Evolutionary conservation across 768 basidiomycete species (phyloP).

Genomic region (Leccinum uliginosum): DNA sequence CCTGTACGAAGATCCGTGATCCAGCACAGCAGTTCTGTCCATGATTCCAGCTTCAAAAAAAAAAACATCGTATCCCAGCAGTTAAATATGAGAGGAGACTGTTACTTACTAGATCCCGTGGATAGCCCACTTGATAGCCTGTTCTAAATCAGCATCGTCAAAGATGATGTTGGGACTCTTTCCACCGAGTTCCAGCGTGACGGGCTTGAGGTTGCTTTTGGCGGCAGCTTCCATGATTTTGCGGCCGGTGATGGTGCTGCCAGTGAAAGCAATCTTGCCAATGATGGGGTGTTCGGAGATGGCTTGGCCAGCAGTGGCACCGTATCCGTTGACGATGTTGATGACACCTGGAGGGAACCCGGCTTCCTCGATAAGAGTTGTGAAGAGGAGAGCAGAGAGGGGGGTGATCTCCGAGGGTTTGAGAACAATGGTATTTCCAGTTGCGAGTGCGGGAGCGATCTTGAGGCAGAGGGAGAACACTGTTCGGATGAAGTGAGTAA

Average conservation of each 20-base stretch:
- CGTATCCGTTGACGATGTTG: slow-evolving; percentile 7
- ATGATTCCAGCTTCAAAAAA: slow-evolving; percentile 1
- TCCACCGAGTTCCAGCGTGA: slow-evolving; percentile 11
- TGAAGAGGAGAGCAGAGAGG: slow-evolving; percentile 6
- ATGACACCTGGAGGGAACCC: slow-evolving; percentile 9
- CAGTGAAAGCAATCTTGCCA: slow-evolving; percentile 8
- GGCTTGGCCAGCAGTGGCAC: slow-evolving; percentile 7
- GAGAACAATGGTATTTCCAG: slow-evolving; percentile 7
- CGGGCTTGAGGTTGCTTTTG: slow-evolving; percentile 10
- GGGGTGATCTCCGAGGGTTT: slow-evolving; percentile 12
- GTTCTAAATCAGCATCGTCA: slow-evolving; percentile 10
- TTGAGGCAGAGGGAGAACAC: slow-evolving; percentile 9
- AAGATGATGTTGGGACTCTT: slow-evolving; percentile 12
- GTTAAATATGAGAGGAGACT: background rate
- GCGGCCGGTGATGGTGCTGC: slow-evolving; percentile 9
- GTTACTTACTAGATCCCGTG: slow-evolving; percentile 8
- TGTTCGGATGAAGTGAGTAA: background rate
- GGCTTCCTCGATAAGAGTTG: slow-evolving; percentile 3
- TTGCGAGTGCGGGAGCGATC: slow-evolving; percentile 9
- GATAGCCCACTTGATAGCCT: slow-evolving; percentile 10
- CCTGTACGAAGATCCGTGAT: slow-evolving; percentile 11
- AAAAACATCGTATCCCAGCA: background rate
- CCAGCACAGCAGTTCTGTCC: slow-evolving; percentile 10
- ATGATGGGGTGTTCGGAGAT: slow-evolving; percentile 8
- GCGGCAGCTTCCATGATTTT: slow-evolving; percentile 12